Evolutionary conservation across 2,329 filamentous ascomycete species (phyloP).

Genomic region (Metarhizium humberi): DNA sequence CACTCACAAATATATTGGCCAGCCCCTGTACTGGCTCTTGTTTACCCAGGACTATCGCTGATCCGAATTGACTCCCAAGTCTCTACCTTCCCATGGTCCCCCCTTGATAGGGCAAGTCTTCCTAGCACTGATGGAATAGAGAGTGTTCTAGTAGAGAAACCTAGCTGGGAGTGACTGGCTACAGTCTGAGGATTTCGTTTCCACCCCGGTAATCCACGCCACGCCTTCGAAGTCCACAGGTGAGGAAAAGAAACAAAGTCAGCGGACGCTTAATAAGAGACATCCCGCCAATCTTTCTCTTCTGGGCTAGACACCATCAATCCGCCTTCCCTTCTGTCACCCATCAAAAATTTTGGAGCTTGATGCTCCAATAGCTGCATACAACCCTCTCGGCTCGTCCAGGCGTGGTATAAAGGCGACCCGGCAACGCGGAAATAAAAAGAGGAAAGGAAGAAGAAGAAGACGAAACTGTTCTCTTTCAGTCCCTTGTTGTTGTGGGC

Average conservation of each 20-base stretch:
- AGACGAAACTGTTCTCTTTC: neutral
- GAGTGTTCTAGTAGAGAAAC: neutral
- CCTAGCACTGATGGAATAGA: neutral
- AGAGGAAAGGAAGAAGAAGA: neutral
- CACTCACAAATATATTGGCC: neutral
- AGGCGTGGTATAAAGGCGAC: neutral
- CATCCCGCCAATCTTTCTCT: neutral
- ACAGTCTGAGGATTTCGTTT: neutral
- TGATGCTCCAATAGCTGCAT: neutral
- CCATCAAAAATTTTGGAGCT: neutral
- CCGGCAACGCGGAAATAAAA: neutral
- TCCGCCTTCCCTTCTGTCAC: neutral
- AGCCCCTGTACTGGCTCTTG: neutral
- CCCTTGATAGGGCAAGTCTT: neutral
- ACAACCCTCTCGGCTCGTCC: neutral
- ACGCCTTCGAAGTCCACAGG: conserved; percentile 2
- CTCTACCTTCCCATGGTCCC: neutral
- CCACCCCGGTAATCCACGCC: conserved; percentile 6
- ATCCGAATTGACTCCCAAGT: neutral
- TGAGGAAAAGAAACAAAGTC: conserved; percentile 5
- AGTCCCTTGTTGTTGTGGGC: neutral
- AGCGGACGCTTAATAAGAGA: conserved; percentile 5
- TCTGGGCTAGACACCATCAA: neutral
- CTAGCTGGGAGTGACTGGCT: neutral
- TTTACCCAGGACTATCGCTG: neutral